A percentile compares a stretch with the other conserved stretches of the same genome.
These are phyloP conservation scores for Vitis hybrid DNA, from an alignment of 177 flowering plant species.

Conservation along the genomic window DNA sequence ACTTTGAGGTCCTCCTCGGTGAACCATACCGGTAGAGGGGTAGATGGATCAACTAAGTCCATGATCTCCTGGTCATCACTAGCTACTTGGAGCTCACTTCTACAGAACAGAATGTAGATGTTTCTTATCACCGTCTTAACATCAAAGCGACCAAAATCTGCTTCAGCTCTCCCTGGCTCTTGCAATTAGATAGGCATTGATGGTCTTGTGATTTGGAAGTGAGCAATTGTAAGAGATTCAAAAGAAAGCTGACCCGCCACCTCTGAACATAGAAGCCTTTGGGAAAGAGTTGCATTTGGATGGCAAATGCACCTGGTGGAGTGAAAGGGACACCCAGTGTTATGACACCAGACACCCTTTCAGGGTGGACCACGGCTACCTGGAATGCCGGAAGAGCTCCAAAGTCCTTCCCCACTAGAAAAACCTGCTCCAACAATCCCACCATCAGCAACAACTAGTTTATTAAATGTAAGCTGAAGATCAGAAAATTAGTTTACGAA, in stretches of 20 bases:
- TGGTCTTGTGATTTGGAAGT: not conserved
- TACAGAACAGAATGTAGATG: slow-evolving; percentile 35
- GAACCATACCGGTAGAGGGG: slow-evolving; percentile 42
- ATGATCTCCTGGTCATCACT: slow-evolving; percentile 27
- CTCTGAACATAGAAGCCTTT: slow-evolving; percentile 38
- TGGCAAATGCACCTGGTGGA: slow-evolving; percentile 16
- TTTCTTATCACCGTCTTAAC: slow-evolving; percentile 36
- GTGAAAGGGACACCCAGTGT: slow-evolving; percentile 29
- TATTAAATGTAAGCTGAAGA: not conserved
- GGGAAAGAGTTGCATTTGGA: slow-evolving; percentile 22
- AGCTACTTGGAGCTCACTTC: slow-evolving; percentile 32
- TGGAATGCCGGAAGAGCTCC: slow-evolving; percentile 28
- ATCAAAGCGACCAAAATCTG: slow-evolving; percentile 36
- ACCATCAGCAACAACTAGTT: not conserved
- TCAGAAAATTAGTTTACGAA: too few species aligned
- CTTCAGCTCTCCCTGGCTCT: slow-evolving; percentile 44
- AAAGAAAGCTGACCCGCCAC: slow-evolving; percentile 21
- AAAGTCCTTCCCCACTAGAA: slow-evolving; percentile 35
- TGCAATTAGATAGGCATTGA: not conserved
- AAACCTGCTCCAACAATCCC: slow-evolving; percentile 17
- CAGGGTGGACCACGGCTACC: slow-evolving; percentile 25
- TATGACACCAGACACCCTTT: slow-evolving; percentile 28
- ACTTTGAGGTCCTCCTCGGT: slow-evolving; percentile 32
- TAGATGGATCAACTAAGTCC: slow-evolving; percentile 35
- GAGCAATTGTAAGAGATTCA: not conserved